Evolutionary conservation across 140 eudicot species (phyloP).

Genomic region (Senecio squalidus): DNA sequence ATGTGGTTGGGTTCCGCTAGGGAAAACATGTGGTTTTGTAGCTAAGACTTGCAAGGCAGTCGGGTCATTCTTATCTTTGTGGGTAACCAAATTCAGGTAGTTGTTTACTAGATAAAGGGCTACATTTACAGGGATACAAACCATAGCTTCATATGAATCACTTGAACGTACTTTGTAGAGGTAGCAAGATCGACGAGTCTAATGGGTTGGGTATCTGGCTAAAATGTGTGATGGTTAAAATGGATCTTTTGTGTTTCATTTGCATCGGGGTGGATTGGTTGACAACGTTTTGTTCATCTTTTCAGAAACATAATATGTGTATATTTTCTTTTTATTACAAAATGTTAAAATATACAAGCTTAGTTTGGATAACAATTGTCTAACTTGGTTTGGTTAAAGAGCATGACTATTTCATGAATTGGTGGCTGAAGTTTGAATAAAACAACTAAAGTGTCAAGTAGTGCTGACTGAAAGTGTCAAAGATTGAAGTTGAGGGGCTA

Average conservation of each 20-base stretch:
- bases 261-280: background rate
- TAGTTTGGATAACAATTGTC: too few species aligned
- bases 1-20: constrained; percentile 20
- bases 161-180: constrained; percentile 1
- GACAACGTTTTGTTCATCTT: too few species aligned
- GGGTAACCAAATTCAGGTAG: constrained; percentile 23
- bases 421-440: too few species aligned
- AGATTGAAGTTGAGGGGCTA: too few species aligned
- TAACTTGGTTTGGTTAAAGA: too few species aligned
- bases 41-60: constrained; percentile 29
- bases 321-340: too few species aligned
- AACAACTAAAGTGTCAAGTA: too few species aligned
- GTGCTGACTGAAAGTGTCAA: too few species aligned
- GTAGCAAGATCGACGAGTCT: background rate
- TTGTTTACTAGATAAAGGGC: constrained; percentile 21
- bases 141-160: background rate
- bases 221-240: background rate
- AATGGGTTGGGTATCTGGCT: background rate
- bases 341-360: too few species aligned
- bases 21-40: constrained; percentile 27
- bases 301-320: too few species aligned
- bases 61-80: constrained; percentile 19
- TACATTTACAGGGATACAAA: constrained; percentile 14
- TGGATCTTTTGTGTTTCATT: background rate
- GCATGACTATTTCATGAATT: too few species aligned